Evolutionary conservation across 345 rosid species (phyloP).

Genomic region (Corymbia maculata): DNA sequence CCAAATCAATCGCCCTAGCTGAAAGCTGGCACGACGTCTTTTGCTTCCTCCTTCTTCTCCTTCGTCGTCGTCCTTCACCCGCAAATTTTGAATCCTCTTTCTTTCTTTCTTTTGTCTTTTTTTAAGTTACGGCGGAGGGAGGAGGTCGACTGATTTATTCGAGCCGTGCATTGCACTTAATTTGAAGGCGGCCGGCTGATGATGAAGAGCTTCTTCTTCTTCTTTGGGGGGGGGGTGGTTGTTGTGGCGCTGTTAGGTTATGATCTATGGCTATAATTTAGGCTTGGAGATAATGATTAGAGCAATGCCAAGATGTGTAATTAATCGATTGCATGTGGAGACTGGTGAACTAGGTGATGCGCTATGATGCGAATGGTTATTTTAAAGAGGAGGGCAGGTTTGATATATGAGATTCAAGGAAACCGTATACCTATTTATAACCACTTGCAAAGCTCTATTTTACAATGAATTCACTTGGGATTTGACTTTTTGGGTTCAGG

Average conservation of each 20-base stretch:
- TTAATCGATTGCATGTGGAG: neutral
- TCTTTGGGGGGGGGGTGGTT: neutral
- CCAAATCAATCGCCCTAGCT: neutral
- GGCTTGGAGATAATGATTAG: neutral
- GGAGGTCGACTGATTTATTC: neutral
- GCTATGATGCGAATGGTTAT: neutral
- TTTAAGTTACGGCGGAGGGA: neutral
- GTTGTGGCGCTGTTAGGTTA: neutral
- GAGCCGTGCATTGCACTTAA: neutral
- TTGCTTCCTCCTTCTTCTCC: neutral
- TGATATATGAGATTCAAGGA: neutral
- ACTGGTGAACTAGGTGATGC: neutral
- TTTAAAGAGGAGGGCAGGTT: neutral
- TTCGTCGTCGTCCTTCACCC: neutral
- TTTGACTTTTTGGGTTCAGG: neutral
- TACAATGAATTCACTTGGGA: neutral
- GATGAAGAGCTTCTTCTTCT: neutral
- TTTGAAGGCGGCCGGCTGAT: neutral
- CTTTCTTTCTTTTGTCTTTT: accelerated
- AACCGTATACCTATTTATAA: neutral
- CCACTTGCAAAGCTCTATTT: neutral
- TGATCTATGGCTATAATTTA: neutral
- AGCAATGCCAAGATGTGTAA: neutral
- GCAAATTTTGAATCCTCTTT: neutral
- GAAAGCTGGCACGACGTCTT: neutral